Base-by-base conservation (phyloP, 2,329 filamentous ascomycete genomes). In the Pestalotiopsis sp. region DNA sequence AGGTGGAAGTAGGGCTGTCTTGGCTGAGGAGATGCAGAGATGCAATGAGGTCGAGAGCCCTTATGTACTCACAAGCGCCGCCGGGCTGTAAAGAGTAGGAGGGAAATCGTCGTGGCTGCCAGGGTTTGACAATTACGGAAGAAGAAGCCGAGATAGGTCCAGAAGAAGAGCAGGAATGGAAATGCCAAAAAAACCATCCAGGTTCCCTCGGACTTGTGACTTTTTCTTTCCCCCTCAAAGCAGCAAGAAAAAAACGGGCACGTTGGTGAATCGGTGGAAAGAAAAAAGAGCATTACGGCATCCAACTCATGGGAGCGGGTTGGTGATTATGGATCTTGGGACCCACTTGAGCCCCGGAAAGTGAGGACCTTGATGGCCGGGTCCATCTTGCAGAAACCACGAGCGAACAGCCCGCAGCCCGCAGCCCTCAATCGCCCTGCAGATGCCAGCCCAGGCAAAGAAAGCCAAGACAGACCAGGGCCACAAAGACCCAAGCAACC, bases 321-420 rank as follows among this genome's bases (percentile, higher is more conserved):
- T 52, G 45, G 45, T 52, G 57, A 62, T 38, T 62, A 62, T 62
- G 59, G 59, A 39, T 41, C 59, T n/a, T 39, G 7, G 25, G 25
- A 62, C 59, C 31, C 59, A 62, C n/a, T 36, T 39, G 25, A 27
- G 59, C 17, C 31, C 59, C 14, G 52, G 59, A 41, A 36, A 20
- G 17, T 64, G 61, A 64, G 61, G 38, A 64, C 61, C 61, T 64
- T 64, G 61, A 64, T 64, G 61, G 61, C 61, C 61, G 39, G 20
- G 14, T 14, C 25, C 17, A n/a, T 45, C 17, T 14, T 59, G 57
- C 57, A 59, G 57, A 36, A 59, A 27, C 57, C 57, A 59, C 57
- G 57, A 59, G 57, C 57, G 17, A 36, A 36, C 31, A 36, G 20
- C 45, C 45, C 20, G 45, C 45, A 23, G 45, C 45, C 45, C 17